These are phyloP conservation scores for Globisporangium nunn DNA, from an alignment of 352 stramenopile genomes.

Conservation along the genomic window DNA sequence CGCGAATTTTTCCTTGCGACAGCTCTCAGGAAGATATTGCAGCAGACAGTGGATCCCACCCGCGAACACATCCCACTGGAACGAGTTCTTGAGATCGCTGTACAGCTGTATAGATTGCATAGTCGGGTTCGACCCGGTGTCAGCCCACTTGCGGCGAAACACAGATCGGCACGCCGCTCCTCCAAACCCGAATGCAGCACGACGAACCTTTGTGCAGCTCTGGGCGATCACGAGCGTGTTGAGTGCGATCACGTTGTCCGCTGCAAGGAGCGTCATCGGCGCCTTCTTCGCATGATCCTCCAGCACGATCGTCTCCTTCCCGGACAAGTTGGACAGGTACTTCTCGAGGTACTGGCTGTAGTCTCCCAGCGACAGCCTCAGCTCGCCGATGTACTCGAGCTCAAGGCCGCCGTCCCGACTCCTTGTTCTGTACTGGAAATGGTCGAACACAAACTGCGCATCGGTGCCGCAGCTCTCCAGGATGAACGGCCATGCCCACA, in stretches of 20 bases:
- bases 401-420: slow-evolving; percentile 34
- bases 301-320: slow-evolving; percentile 57
- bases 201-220: slow-evolving; percentile 52
- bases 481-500: slow-evolving; percentile 79
- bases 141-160: background rate
- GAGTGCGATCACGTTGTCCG: slow-evolving; percentile 70
- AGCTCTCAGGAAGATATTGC: slow-evolving; percentile 67
- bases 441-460: slow-evolving; percentile 66
- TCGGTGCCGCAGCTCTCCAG: slow-evolving; percentile 68
- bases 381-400: slow-evolving; percentile 61
- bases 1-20: slow-evolving; percentile 51
- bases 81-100: slow-evolving; percentile 74
- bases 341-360: slow-evolving; percentile 76
- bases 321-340: slow-evolving; percentile 48
- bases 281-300: slow-evolving; percentile 70
- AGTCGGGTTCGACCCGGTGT: background rate
- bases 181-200: background rate
- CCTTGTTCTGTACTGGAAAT: slow-evolving; percentile 62
- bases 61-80: slow-evolving; percentile 81
- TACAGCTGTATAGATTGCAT: slow-evolving; percentile 33
- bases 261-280: slow-evolving; percentile 48
- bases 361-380: slow-evolving; percentile 61
- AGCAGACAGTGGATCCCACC: slow-evolving; percentile 77
- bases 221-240: slow-evolving; percentile 65
- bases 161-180: background rate